A percentile compares a stretch with the other conserved stretches of the same genome.
phyloP scores from a whole-genome alignment of 192 early-diverging fungal species.

The Entrophospora sp. region DNA sequence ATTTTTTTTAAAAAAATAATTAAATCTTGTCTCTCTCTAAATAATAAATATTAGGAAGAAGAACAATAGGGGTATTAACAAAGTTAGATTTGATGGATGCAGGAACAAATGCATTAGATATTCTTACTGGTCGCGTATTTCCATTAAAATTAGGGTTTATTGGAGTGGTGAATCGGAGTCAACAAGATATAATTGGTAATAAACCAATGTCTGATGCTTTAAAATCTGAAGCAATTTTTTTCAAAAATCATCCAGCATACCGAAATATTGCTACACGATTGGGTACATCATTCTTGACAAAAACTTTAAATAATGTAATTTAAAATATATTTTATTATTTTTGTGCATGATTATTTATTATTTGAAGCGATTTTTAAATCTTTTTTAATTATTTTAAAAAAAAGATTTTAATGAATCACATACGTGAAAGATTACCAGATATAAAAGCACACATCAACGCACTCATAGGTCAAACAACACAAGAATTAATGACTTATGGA shows the following conservation, averaged over 20 bases:
- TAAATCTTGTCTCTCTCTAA: no score
- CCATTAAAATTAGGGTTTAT: constrained; percentile 75
- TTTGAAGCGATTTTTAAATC: neutral
- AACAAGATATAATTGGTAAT: constrained; percentile 64
- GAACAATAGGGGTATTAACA: constrained; percentile 73
- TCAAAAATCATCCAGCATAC: constrained; percentile 64
- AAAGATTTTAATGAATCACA: constrained; percentile 68
- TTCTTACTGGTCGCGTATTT: constrained; percentile 66
- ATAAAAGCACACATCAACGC: constrained; percentile 68
- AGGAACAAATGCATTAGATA: constrained; percentile 73
- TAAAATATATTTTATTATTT: neutral
- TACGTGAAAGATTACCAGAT: constrained; percentile 68
- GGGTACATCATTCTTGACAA: constrained; percentile 61
- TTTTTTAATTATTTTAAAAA: neutral
- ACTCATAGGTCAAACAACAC: constrained; percentile 69
- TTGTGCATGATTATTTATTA: neutral
- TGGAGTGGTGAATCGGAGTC: constrained; percentile 75
- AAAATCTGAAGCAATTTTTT: constrained; percentile 57
- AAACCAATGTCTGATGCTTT: constrained; percentile 68
- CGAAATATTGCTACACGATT: constrained; percentile 60
- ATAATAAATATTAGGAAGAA: constrained; percentile 34
- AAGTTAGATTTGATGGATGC: constrained; percentile 83
- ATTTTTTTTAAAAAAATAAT: neutral
- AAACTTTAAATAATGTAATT: constrained; percentile 53
- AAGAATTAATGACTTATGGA: constrained; percentile 63